These are phyloP conservation scores for Backusella parvicylindrica DNA, from an alignment of 192 early-diverging fungal genomes.

Conservation along the genomic window DNA sequence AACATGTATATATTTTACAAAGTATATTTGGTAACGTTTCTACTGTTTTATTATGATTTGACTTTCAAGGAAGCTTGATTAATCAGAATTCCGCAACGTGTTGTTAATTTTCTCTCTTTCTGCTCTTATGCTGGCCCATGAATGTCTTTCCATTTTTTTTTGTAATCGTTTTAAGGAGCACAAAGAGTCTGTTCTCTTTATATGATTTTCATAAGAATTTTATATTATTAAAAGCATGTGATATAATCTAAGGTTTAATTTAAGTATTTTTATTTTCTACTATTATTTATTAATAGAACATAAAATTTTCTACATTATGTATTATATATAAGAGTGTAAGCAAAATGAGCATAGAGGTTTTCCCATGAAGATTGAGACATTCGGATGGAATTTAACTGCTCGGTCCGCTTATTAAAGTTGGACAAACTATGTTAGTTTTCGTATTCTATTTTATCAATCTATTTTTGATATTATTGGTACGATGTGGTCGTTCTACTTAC, in stretches of 20 bases:
- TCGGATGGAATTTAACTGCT: neutral
- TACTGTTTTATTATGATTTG: neutral
- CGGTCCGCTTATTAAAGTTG: neutral
- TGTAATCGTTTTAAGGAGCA: neutral
- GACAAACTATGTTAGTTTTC: neutral
- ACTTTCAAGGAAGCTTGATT: neutral
- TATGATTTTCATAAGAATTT: neutral
- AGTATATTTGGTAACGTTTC: too few species aligned
- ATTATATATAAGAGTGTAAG: neutral
- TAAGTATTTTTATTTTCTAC: neutral
- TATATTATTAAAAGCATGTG: neutral
- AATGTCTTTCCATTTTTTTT: neutral
- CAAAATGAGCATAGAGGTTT: neutral
- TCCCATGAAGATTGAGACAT: neutral
- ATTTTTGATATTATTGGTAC: neutral
- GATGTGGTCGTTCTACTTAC: neutral
- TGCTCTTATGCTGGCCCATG: neutral
- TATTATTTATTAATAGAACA: neutral
- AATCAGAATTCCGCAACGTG: neutral
- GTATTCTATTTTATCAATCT: neutral
- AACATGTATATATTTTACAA: too few species aligned
- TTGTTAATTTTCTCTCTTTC: neutral
- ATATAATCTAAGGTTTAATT: neutral
- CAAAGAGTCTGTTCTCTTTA: neutral
- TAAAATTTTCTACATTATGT: neutral